These are phyloP conservation scores for Gossypium trilobum DNA, from an alignment of 441 rosid genomes.

Conservation along the genomic window DNA sequence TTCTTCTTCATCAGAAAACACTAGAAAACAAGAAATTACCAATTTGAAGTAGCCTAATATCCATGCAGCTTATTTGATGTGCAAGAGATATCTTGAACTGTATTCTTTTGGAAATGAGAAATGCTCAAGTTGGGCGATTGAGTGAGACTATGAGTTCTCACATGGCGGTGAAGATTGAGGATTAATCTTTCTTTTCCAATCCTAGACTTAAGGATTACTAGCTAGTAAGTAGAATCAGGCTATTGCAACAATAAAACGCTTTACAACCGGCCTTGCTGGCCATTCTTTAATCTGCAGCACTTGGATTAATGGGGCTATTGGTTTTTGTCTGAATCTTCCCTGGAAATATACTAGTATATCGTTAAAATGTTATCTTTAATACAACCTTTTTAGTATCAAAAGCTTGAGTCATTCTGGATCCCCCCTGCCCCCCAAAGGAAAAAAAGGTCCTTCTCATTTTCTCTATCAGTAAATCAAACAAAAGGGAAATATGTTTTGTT, in stretches of 20 bases:
- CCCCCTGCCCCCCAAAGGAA: not conserved
- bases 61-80: constrained; percentile 3
- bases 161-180: not conserved
- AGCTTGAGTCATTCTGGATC: not conserved
- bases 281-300: not conserved
- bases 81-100: constrained; percentile 6
- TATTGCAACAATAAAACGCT: not conserved
- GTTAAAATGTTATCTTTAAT: constrained; percentile 14
- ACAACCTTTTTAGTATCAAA: not conserved
- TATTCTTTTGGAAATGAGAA: not conserved
- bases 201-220: not conserved
- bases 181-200: not conserved
- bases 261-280: constrained; percentile 4
- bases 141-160: constrained; percentile 4
- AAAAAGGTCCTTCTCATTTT: not conserved
- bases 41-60: not conserved
- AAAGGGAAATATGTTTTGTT: not conserved
- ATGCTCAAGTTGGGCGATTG: not conserved
- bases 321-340: not conserved
- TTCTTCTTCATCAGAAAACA: not conserved
- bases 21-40: not conserved
- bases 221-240: not conserved
- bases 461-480: constrained; percentile 4
- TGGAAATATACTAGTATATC: not conserved
- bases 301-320: not conserved